Evolutionary conservation across 352 stramenopile genomes (phyloP).

Genomic region (Phytophthora litchii): DNA sequence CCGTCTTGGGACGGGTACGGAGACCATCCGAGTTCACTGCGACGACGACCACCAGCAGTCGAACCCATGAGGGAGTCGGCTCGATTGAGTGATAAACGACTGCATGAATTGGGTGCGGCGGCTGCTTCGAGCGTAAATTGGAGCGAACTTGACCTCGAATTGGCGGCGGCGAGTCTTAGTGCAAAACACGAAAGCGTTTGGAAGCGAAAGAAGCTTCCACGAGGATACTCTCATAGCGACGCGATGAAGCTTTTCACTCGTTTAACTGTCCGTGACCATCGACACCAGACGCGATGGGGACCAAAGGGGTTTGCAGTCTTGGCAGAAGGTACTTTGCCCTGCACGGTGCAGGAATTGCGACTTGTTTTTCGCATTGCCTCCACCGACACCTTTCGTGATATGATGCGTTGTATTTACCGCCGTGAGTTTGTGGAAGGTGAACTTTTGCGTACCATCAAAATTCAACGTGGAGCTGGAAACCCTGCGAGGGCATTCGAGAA

Average conservation of each 20-base stretch:
- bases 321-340: conserved; percentile 40
- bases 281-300: conserved; percentile 39
- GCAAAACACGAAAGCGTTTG: conserved; percentile 33
- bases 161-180: conserved; percentile 30
- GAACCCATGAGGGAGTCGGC: conserved; percentile 29
- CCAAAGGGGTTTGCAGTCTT: conserved; percentile 39
- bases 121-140: conserved; percentile 41
- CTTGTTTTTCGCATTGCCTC: conserved; percentile 39
- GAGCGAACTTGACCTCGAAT: conserved; percentile 40
- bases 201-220: conserved; percentile 35
- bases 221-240: conserved; percentile 19
- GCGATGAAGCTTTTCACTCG: conserved; percentile 40
- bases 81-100: conserved; percentile 42
- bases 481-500: conserved; percentile 26
- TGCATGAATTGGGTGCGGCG: conserved; percentile 41
- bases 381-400: conserved; percentile 35
- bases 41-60: conserved; percentile 9
- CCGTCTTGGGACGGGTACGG: conserved; percentile 15
- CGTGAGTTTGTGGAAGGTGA: conserved; percentile 43
- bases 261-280: conserved; percentile 21
- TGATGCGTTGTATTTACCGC: conserved; percentile 46
- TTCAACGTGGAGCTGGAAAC: conserved; percentile 15
- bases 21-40: conserved; percentile 19
- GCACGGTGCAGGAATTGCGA: conserved; percentile 45
- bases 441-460: conserved; percentile 40